A percentile compares a stretch with the other conserved stretches of the same genome.
phyloP scores from a whole-genome alignment of 2,329 filamentous ascomycete genomes.

The Ophiocordyceps camponoti-floridani region DNA sequence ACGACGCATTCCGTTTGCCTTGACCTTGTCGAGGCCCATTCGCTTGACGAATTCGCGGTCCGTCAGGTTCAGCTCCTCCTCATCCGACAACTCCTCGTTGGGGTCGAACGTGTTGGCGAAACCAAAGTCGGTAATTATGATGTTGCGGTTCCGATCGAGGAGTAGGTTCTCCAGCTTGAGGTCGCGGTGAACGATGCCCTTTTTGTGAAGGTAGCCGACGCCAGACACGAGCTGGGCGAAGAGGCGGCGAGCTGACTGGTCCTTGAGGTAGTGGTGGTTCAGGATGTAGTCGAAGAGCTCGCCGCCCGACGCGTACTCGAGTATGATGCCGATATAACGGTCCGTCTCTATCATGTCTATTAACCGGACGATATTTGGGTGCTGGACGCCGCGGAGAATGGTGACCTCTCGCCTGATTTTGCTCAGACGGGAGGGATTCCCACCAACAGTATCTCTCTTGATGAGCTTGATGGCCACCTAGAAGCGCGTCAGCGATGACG shows the following conservation, averaged over 20 bases:
- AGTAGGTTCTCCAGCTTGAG: constrained; percentile 64
- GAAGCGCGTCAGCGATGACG: constrained; percentile 5
- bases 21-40: constrained; percentile 65
- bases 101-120: constrained; percentile 97
- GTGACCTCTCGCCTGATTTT: constrained; percentile 97
- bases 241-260: constrained; percentile 71
- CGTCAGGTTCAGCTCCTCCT: constrained; percentile 72
- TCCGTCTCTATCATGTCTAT: constrained; percentile 99
- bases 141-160: constrained; percentile 90
- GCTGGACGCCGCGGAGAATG: constrained; percentile 71
- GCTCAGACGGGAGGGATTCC: constrained; percentile 72
- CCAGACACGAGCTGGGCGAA: constrained; percentile 94
- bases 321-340: constrained; percentile 89
- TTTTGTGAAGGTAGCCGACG: constrained; percentile 94
- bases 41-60: constrained; percentile 82
- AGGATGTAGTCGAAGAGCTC: constrained; percentile 98
- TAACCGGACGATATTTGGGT: constrained; percentile 90
- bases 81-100: constrained; percentile 69
- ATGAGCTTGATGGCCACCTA: constrained; percentile 97
- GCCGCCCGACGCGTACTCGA: constrained; percentile 94
- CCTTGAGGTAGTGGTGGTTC: constrained; percentile 91
- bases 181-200: constrained; percentile 96
- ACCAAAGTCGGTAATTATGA: constrained; percentile 98
- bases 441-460: constrained; percentile 73
- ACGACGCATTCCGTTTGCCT: constrained; percentile 57